Conservation (phyloP, 139 green algal genomes). For the Coelastrella sp. region DNA sequence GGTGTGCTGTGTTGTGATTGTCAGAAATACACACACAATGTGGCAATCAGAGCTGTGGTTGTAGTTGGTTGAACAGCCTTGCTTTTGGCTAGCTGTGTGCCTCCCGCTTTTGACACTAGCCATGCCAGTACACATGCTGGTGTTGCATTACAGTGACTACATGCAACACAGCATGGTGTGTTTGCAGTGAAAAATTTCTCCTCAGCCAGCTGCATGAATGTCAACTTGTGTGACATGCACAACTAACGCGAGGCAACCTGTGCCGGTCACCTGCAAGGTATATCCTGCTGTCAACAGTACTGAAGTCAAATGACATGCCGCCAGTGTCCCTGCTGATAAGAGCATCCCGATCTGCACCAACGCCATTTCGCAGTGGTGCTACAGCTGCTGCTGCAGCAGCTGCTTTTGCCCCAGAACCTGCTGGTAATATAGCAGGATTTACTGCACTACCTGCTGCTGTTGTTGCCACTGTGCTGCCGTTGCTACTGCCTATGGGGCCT, state of each 20-base stretch:
- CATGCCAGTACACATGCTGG: no score
- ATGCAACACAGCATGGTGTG: no score
- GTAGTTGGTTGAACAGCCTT: no score
- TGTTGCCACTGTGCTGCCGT: background rate
- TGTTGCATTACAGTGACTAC: no score
- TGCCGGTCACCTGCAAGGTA: constrained; percentile 68
- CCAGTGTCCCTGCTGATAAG: constrained; percentile 82
- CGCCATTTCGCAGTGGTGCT: background rate
- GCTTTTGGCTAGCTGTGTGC: no score
- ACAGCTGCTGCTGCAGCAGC: constrained; percentile 8
- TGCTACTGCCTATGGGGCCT: background rate
- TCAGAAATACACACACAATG: no score
- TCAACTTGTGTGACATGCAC: background rate
- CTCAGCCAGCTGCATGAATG: background rate
- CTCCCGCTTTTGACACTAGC: no score
- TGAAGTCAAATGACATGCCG: constrained; percentile 91
- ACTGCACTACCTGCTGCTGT: constrained; percentile 33
- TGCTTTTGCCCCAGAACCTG: constrained; percentile 4
- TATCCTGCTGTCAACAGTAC: constrained; percentile 68
- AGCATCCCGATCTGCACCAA: constrained; percentile 60
- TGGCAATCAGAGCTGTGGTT: no score
- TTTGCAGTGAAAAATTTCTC: no score
- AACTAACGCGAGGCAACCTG: background rate
- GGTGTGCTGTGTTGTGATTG: no score
- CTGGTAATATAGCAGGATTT: background rate